These are phyloP conservation scores for Xylaria sp. DNA, from an alignment of 2,329 filamentous ascomycete species.

Conservation along the genomic window DNA sequence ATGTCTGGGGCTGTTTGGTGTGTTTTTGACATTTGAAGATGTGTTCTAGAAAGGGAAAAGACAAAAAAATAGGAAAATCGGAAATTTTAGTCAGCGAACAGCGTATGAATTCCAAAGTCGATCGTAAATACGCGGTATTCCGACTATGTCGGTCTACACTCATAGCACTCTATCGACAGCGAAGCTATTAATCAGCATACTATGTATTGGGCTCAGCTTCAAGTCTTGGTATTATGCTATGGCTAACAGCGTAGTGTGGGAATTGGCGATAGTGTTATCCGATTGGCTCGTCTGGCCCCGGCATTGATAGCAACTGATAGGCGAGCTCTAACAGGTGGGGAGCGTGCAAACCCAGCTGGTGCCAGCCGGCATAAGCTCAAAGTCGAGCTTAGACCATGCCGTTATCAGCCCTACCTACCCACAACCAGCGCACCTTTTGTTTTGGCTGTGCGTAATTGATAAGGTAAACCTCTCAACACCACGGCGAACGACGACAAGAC, in stretches of 20 bases:
- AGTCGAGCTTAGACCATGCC: slow-evolving; percentile 15
- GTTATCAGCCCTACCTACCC: slow-evolving; percentile 31
- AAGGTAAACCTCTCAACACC: slow-evolving; percentile 21
- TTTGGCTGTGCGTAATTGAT: slow-evolving; percentile 27
- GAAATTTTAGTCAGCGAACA: slow-evolving; percentile 17
- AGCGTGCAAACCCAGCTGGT: background rate
- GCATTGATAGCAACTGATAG: background rate
- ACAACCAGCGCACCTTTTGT: slow-evolving; percentile 30
- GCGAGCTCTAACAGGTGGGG: background rate
- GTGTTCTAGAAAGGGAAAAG: slow-evolving; percentile 6
- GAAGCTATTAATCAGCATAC: too few species aligned
- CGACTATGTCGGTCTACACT: too few species aligned
- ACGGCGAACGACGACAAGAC: slow-evolving; percentile 25
- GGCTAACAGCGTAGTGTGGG: too few species aligned
- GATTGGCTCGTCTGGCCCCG: slow-evolving; percentile 9
- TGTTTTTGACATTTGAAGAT: slow-evolving; percentile 10
- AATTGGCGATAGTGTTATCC: slow-evolving; percentile 8
- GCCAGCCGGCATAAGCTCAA: too few species aligned
- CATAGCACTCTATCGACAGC: too few species aligned
- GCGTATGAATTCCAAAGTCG: background rate
- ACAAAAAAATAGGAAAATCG: slow-evolving; percentile 14
- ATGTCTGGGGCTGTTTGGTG: slow-evolving; percentile 15
- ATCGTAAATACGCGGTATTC: background rate
- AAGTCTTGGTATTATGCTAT: too few species aligned
- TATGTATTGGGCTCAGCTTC: too few species aligned